phyloP scores from a whole-genome alignment of 495 filamentous ascomycete species.

The Aspergillus homomorphus region DNA sequence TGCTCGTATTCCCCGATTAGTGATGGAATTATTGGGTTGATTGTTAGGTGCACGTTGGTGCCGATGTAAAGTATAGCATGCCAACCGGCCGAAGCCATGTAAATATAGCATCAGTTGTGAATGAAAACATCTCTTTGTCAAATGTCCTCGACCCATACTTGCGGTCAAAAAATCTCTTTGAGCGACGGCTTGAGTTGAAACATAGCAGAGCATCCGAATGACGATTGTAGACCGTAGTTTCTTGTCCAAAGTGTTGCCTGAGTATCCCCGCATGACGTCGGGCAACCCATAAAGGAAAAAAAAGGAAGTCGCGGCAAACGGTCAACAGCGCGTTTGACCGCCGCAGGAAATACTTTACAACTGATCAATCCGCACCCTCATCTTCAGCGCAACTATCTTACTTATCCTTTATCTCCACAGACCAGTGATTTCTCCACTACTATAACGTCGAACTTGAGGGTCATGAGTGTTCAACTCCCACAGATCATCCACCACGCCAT shows the following conservation, averaged over 20 bases:
- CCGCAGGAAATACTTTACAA: not conserved
- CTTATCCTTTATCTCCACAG: not conserved
- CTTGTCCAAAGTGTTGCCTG: not conserved
- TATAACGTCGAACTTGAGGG: not conserved
- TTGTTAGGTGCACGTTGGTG: not conserved
- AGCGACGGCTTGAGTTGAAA: too few relatives aligned
- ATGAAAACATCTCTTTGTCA: not conserved
- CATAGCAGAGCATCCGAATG: too few relatives aligned
- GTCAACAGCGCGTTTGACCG: not conserved
- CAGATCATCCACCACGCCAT: constrained; percentile 23
- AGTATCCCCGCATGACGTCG: constrained; percentile 15
- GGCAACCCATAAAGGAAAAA: not conserved
- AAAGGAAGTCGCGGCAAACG: not conserved
- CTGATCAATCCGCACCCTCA: not conserved
- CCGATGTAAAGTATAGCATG: not conserved
- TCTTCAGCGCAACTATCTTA: not conserved
- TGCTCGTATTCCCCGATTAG: constrained; percentile 70
- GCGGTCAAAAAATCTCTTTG: not conserved
- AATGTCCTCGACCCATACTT: not conserved
- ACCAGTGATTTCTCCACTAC: not conserved
- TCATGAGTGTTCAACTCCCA: constrained; percentile 16
- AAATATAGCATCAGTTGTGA: not conserved
- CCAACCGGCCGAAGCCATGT: not conserved
- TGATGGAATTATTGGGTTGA: constrained; percentile 66
- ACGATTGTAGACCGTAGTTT: not conserved